phyloP scores from a whole-genome alignment of 2,329 filamentous ascomycete species.

The Colletotrichum filicis region DNA sequence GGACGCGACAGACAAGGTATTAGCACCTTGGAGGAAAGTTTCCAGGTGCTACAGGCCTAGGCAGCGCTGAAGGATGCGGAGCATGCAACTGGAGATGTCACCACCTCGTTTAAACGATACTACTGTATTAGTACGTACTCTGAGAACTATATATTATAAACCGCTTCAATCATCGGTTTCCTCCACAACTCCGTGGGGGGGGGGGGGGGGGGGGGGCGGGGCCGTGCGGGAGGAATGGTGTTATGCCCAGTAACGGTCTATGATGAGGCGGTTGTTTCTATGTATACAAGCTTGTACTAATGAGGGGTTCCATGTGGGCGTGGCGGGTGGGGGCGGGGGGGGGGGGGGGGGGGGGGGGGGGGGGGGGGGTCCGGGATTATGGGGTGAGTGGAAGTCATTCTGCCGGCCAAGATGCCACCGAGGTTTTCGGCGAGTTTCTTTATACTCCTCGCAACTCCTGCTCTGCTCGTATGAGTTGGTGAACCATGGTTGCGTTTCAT shows the following conservation, averaged over 20 bases:
- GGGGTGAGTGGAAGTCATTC: background rate
- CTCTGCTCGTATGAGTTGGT: background rate
- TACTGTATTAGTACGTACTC: background rate
- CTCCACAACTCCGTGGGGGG: background rate
- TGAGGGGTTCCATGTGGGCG: too few relatives aligned
- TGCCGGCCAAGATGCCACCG: background rate
- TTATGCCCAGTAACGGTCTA: too few relatives aligned
- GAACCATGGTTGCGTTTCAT: background rate
- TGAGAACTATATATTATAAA: background rate
- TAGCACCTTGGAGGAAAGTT: background rate
- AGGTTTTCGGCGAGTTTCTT: background rate
- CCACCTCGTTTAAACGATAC: background rate
- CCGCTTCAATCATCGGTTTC: too few relatives aligned
- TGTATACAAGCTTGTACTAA: too few relatives aligned
- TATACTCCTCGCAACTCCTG: background rate
- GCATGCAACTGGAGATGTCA: background rate
- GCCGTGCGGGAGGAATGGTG: too few relatives aligned
- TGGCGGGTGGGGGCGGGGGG: too few relatives aligned
- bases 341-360: rapidly evolving
- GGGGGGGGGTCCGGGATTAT: background rate
- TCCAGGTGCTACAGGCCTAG: background rate
- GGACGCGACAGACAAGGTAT: slow-evolving; percentile 9
- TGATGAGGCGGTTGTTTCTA: too few relatives aligned
- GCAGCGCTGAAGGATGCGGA: background rate
- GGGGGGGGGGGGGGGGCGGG: too few relatives aligned